Conservation (phyloP, 495 filamentous ascomycete species). For the Alectoria sarmentosa region DNA sequence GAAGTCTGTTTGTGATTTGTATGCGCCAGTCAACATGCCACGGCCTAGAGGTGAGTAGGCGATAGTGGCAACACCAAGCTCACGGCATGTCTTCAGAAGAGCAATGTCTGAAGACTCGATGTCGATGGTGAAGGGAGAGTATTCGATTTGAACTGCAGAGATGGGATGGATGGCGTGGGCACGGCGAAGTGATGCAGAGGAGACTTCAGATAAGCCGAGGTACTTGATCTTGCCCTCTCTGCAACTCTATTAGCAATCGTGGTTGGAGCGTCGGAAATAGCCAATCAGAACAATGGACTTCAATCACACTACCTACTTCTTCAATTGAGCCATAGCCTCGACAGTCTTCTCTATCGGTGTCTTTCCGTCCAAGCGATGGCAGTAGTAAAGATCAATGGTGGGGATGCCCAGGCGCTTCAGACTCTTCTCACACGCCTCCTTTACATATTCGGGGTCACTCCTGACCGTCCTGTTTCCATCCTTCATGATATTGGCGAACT, state of each 20-base stretch:
- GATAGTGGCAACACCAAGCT: constrained; percentile 40
- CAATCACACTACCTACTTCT: constrained; percentile 31
- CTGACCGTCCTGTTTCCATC: constrained; percentile 26
- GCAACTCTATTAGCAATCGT: neutral
- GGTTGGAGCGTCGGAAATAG: neutral
- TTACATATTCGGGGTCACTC: constrained; percentile 40
- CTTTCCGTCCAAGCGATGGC: constrained; percentile 33
- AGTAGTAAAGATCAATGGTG: constrained; percentile 26
- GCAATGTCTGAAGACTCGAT: constrained; percentile 46
- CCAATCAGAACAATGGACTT: neutral
- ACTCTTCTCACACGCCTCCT: constrained; percentile 39
- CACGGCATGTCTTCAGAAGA: constrained; percentile 43
- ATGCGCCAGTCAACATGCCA: constrained; percentile 36
- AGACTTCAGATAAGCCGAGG: constrained; percentile 49
- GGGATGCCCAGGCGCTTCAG: constrained; percentile 37
- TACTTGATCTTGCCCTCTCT: constrained; percentile 46
- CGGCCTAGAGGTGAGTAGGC: constrained; percentile 42
- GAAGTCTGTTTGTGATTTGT: constrained; percentile 33
- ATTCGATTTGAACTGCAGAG: constrained; percentile 52
- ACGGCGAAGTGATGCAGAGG: constrained; percentile 50
- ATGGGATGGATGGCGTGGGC: constrained; percentile 50
- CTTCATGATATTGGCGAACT: constrained; percentile 39
- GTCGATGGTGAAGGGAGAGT: constrained; percentile 39
- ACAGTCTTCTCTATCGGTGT: constrained; percentile 46
- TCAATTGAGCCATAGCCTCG: constrained; percentile 41